Evolutionary conservation across 768 basidiomycete species (phyloP), one percentile per base, ranked within the genome.

Genomic region (Tylopilus intermedius): DNA sequence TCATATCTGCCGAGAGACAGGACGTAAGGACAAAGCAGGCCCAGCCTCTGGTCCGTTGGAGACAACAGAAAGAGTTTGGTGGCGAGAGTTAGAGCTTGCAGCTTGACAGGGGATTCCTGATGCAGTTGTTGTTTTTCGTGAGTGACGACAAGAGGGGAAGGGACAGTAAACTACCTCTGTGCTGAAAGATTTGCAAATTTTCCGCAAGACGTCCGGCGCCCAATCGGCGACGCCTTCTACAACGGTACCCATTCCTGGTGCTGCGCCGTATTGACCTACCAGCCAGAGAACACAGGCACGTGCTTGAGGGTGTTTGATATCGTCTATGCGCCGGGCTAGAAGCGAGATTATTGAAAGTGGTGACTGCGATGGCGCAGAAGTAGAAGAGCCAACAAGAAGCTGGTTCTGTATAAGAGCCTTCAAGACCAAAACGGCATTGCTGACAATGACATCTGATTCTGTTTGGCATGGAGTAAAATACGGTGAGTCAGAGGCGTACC

Each of bases 261-360:
- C 67, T 13, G 76, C 76, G 15, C 88, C 81, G 64, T 91, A 91
- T 66, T 96, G 92, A 0, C 95, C 94, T 0, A 93, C 92, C 0
- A 97, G 80, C 93, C 95, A 96, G 24, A 92, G 72, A 1, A 97
- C 83, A 59, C 89, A 93, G 0, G 94, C 92, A 29, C 90, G 75
- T 1, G 94, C 93, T 61, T 83, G 79, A 1, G 84, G 75, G 60
- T 94, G 90, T 7, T 74, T 79, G 47, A 97, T 89, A 47, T 83
- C 84, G 45, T 92, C 89, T 43, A 95, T 79, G 30, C 80, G 79
- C 45, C 80, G 76, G 0, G 92, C 90, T 6, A 97, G 81, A 33
- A 83, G 81, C 3, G 83, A 78, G n/a, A 95, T 84, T 56, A 95
- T 87, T 8, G 75, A 72, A 9, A 86, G 65, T 0, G 90, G 79